phyloP scores from a whole-genome alignment of 139 green algal genomes.

The Chlamydomonas urium region DNA sequence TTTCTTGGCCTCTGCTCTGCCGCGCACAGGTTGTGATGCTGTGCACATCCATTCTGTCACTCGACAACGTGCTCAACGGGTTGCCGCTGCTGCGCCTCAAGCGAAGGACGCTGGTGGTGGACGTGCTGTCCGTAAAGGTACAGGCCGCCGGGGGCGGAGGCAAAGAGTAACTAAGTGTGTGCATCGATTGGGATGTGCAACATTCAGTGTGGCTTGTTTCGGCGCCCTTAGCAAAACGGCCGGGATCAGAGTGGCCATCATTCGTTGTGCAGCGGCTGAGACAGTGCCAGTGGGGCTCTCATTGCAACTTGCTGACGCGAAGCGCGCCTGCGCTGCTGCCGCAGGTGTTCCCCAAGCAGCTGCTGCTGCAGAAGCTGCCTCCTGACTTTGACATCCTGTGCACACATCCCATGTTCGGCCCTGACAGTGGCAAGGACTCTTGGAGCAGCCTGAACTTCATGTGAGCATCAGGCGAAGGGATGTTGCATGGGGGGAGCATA shows the following conservation, averaged over 20 bases:
- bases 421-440: slow-evolving; percentile 81
- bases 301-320: too few relatives aligned
- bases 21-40: neutral
- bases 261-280: too few relatives aligned
- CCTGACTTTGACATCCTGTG: slow-evolving; percentile 94
- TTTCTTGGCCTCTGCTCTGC: neutral
- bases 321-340: neutral
- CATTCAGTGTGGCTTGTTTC: too few relatives aligned
- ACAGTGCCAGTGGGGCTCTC: too few relatives aligned
- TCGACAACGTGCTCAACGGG: slow-evolving; percentile 64
- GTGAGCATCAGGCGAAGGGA: too few relatives aligned
- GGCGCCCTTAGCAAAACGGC: too few relatives aligned
- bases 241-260: too few relatives aligned
- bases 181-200: too few relatives aligned
- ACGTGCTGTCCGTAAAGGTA: slow-evolving; percentile 96
- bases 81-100: slow-evolving; percentile 87
- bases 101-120: slow-evolving; percentile 92
- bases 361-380: slow-evolving; percentile 75
- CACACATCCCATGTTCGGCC: slow-evolving; percentile 99
- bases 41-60: slow-evolving; percentile 77
- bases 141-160: too few relatives aligned
- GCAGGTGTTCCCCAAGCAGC: slow-evolving; percentile 88
- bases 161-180: too few relatives aligned
- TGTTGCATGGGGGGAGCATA: too few relatives aligned
- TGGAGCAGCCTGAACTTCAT: slow-evolving; percentile 85